Evolutionary conservation across 768 basidiomycete species (phyloP).

Genomic region (Mycena belliarum): DNA sequence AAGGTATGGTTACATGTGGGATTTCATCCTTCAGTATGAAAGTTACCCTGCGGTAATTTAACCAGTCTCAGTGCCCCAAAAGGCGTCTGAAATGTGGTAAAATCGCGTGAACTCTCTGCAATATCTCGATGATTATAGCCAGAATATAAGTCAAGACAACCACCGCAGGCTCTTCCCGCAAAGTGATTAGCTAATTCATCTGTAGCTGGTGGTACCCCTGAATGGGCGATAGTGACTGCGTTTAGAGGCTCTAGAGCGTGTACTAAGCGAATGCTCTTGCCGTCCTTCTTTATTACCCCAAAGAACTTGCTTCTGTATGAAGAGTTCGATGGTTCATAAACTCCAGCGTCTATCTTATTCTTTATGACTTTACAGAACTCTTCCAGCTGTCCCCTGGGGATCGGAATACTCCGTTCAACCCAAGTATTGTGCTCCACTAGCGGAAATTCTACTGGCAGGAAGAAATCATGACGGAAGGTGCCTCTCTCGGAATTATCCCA

Average conservation of each 20-base stretch:
- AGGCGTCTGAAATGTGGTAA: neutral
- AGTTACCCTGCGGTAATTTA: neutral
- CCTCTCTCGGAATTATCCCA: neutral
- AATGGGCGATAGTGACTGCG: conserved; percentile 18
- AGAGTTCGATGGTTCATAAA: conserved; percentile 23
- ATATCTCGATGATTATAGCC: conserved; percentile 19
- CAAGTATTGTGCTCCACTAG: conserved; percentile 19
- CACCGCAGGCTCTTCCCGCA: conserved; percentile 11
- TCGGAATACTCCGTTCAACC: conserved; percentile 22
- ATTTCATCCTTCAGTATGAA: conserved; percentile 34
- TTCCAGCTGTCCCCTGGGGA: conserved; percentile 29
- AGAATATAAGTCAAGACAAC: conserved; percentile 14
- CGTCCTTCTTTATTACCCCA: conserved; percentile 25
- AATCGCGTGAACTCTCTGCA: neutral
- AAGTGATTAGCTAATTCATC: conserved; percentile 22
- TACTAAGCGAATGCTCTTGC: conserved; percentile 23
- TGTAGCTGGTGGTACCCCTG: conserved; percentile 16
- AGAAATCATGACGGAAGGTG: neutral
- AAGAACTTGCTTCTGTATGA: conserved; percentile 25
- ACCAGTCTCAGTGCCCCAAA: neutral
- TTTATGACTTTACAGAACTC: conserved; percentile 20
- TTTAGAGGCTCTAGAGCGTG: conserved; percentile 26
- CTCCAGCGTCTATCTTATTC: conserved; percentile 21
- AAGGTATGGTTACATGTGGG: conserved; percentile 26
- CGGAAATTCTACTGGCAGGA: neutral